Percentiles rank a stretch among this genome's conserved stretches.
Evolutionary conservation across 306 rosid species (phyloP).

Genomic region (Cicer yamashitae): DNA sequence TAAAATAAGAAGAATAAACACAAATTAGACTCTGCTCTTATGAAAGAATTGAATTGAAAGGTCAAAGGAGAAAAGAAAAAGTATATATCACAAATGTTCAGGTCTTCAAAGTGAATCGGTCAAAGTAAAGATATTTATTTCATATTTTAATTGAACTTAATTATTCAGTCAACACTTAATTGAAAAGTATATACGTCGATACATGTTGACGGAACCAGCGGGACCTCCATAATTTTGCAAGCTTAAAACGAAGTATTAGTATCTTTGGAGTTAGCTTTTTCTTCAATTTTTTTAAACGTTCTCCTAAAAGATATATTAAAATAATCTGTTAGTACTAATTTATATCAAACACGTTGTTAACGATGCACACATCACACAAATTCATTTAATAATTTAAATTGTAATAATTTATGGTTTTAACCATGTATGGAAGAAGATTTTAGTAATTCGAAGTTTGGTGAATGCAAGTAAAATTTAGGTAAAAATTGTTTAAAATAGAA

Average conservation of each 20-base stretch:
- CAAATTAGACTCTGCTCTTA: too few relatives aligned
- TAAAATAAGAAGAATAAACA: too few relatives aligned
- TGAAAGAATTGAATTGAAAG: too few relatives aligned
- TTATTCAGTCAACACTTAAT: not conserved
- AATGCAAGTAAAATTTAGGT: too few relatives aligned
- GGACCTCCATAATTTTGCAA: not conserved
- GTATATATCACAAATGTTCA: not conserved
- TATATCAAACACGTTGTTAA: not conserved
- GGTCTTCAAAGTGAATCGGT: not conserved
- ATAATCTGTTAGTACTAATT: not conserved
- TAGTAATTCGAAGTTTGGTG: too few relatives aligned
- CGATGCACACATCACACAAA: not conserved
- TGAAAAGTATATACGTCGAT: not conserved
- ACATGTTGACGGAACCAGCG: not conserved
- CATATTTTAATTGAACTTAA: not conserved
- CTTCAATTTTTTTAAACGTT: not conserved
- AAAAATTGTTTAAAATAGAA: too few relatives aligned
- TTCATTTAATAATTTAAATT: not conserved
- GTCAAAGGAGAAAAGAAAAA: too few relatives aligned
- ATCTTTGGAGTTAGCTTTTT: not conserved
- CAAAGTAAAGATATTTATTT: constrained; percentile 6
- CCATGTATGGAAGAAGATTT: too few relatives aligned
- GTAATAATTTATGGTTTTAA: too few relatives aligned
- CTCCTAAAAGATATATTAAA: not conserved
- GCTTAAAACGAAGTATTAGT: not conserved